Evolutionary conservation across 768 basidiomycete genomes (phyloP).

Genomic region (Phanerodontia chrysosporium): DNA sequence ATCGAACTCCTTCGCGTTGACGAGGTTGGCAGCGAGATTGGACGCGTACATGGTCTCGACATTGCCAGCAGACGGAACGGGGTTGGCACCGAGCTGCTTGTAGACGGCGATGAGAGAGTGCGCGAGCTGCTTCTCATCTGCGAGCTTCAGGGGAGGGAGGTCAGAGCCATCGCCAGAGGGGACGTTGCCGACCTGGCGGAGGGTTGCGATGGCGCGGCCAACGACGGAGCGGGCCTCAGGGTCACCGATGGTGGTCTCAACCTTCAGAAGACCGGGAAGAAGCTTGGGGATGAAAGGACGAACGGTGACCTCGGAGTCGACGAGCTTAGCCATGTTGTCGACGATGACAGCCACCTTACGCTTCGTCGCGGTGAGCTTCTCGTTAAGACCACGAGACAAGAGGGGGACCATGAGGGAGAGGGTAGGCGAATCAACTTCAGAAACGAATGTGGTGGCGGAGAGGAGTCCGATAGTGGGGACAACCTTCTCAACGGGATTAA

Average conservation of each 20-base stretch:
- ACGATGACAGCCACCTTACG: constrained; percentile 97
- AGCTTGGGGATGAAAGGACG: constrained; percentile 96
- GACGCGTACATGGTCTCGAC: constrained; percentile 66
- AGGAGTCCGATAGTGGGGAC: constrained; percentile 92
- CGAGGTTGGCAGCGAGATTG: constrained; percentile 78
- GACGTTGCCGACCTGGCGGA: constrained; percentile 92
- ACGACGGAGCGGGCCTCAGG: constrained; percentile 96
- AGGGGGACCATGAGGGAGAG: constrained; percentile 98
- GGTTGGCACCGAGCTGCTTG: constrained; percentile 72
- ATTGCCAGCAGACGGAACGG: constrained; percentile 54
- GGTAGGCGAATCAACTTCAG: constrained; percentile 95
- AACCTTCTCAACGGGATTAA: constrained; percentile 99
- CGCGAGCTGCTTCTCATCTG: constrained; percentile 64
- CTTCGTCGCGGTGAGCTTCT: constrained; percentile 95
- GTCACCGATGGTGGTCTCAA: constrained; percentile 91
- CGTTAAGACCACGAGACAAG: constrained; percentile 85
- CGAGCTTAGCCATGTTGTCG: constrained; percentile 98
- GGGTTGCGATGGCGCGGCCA: constrained; percentile 87
- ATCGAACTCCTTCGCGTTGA: constrained; percentile 91
- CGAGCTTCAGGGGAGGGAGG: constrained; percentile 78
- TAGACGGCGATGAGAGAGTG: constrained; percentile 70
- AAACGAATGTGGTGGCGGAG: constrained; percentile 99
- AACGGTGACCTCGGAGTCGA: constrained; percentile 91
- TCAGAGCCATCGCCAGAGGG: constrained; percentile 88
- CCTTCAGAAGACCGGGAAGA: constrained; percentile 92